Evolutionary conservation across 192 early-diverging fungal species (phyloP), one percentile per base, ranked within the genome.

Genomic region (Coemansia sp.): DNA sequence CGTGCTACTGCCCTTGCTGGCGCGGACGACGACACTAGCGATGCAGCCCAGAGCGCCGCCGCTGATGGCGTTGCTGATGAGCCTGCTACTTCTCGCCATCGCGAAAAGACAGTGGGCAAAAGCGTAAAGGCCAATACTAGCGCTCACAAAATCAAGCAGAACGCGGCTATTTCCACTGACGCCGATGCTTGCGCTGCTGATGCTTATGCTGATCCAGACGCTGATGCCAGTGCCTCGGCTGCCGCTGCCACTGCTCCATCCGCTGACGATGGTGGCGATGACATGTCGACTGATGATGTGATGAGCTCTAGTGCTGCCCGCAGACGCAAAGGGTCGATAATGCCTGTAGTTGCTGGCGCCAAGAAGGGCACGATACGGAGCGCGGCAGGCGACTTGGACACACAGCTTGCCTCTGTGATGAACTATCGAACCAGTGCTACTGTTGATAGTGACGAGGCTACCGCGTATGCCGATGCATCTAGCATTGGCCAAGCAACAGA

Each of bases 71-170:
- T 26, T n/a, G 31, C 14, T 55, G 60, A 57, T 10, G 61, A 58
- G 5, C 11, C 39, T 10, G 11, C 43, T 10, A 14, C 60, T 2
- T 38, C 60, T 28, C 31, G 14, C 3, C 23, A 26, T 34, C 40
- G 35, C 9, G 26, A 34, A 34, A 58, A 58, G 56, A 16, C 56
- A 4, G 43, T 28, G 3, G 62, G 3, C 26, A 46, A 34, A 5
- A 48, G 34, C 50, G 35, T 51, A 16, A 45, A 23, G 33, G 59
- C 59, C 20, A 37, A 35, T 35, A 38, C 58, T 9, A 35, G 26
- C 18, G 62, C 50, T 28, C 63, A 59, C 59, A 66, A 62, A 50
- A 35, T 6, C 50, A 61, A 61, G 48, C 21, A 37, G 14, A 58
- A 18, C 33, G 56, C 34, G 7, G 37, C 40, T 20, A 40, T 33